These are phyloP conservation scores for Phylloporus sp. DNA, from an alignment of 768 basidiomycete genomes.

Conservation along the genomic window DNA sequence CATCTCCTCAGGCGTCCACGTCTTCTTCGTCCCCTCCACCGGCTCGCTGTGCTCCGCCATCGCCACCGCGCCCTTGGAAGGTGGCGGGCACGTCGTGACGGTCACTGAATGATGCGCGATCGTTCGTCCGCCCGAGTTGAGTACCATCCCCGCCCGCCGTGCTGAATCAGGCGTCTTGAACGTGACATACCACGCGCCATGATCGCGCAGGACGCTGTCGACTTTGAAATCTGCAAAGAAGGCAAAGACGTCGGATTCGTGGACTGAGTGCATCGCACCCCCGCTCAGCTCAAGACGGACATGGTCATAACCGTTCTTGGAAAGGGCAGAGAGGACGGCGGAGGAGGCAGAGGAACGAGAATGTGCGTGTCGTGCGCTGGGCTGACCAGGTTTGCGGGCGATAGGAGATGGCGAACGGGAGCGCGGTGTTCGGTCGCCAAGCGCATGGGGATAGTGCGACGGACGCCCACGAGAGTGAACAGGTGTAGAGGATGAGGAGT, in stretches of 20 bases:
- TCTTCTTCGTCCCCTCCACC: conserved; percentile 34
- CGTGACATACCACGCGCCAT: conserved; percentile 75
- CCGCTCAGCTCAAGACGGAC: conserved; percentile 54
- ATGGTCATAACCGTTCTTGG: conserved; percentile 63
- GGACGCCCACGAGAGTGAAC: conserved; percentile 26
- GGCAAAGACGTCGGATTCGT: conserved; percentile 62
- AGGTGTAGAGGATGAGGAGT: conserved; percentile 37
- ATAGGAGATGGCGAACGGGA: conserved; percentile 42
- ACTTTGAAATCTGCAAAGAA: conserved; percentile 72
- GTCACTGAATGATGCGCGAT: conserved; percentile 59
- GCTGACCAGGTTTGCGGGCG: conserved; percentile 36
- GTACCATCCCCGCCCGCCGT: conserved; percentile 61
- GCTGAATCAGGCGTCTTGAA: conserved; percentile 65
- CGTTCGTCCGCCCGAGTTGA: conserved; percentile 47
- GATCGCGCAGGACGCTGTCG: conserved; percentile 69
- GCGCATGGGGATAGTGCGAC: conserved; percentile 17
- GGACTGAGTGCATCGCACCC: conserved; percentile 44
- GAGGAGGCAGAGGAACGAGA: conserved; percentile 21
- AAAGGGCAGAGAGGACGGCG: conserved; percentile 40
- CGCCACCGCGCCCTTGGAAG: conserved; percentile 32
- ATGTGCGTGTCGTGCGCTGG: conserved; percentile 21
- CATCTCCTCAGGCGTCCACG: conserved; percentile 53
- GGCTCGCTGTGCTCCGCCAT: conserved; percentile 30
- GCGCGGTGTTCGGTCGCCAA: conserved; percentile 20
- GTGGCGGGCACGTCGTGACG: conserved; percentile 42